These are phyloP conservation scores for Cardiospermum halicacabum DNA, from an alignment of 345 rosid species.

Conservation along the genomic window DNA sequence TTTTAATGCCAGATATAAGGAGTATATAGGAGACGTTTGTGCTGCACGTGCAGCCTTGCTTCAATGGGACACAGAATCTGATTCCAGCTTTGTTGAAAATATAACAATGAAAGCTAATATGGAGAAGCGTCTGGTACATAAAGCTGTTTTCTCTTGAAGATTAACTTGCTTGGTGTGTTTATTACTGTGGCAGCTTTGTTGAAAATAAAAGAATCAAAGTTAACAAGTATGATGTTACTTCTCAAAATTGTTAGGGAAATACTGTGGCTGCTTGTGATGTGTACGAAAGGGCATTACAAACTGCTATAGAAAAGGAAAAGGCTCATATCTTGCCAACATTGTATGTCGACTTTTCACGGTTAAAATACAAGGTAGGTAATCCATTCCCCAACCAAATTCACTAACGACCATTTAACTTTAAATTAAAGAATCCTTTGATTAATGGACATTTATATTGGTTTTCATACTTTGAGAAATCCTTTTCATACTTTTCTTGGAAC, in stretches of 20 bases:
- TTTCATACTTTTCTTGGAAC: not conserved
- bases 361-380: conserved; percentile 57
- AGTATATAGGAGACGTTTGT: conserved; percentile 49
- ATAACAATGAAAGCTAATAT: conserved; percentile 72
- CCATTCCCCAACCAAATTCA: conserved; percentile 5
- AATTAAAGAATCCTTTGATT: too few relatives aligned
- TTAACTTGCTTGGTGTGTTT: not conserved
- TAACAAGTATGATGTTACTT: conserved; percentile 15
- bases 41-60: conserved; percentile 65
- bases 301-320: conserved; percentile 38
- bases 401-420: not conserved
- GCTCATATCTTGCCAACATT: conserved; percentile 40
- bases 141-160: not conserved
- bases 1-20: conserved; percentile 73
- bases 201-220: too few relatives aligned
- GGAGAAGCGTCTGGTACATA: conserved; percentile 79
- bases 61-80: conserved; percentile 41
- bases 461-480: too few relatives aligned
- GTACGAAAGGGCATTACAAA: conserved; percentile 60
- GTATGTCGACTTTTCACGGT: conserved; percentile 61
- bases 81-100: conserved; percentile 49
- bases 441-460: too few relatives aligned
- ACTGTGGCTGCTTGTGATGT: conserved; percentile 50
- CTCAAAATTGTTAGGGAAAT: conserved; percentile 54
- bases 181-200: too few relatives aligned